Percentiles rank a stretch among this genome's conserved stretches.
phyloP scores from a whole-genome alignment of 148 eudicot species.

The Fagopyrum esculentum region DNA sequence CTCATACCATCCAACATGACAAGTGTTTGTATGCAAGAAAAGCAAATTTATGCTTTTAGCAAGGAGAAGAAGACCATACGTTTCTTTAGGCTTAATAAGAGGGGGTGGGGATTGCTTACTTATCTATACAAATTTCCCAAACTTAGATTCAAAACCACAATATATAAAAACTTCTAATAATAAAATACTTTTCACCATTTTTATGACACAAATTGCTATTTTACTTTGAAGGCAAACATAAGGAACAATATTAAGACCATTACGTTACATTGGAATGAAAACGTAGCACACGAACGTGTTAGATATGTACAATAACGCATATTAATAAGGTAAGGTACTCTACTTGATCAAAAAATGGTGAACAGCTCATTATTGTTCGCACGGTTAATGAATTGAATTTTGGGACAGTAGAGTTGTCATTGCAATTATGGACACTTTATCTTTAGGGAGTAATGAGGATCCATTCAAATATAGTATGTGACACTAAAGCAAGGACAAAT shows the following conservation, averaged over 20 bases:
- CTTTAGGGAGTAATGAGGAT: neutral
- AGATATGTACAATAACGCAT: neutral
- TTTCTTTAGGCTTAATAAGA: neutral
- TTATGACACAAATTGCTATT: too few species aligned
- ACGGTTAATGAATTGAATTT: neutral
- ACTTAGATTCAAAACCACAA: neutral
- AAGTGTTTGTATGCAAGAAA: neutral
- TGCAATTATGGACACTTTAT: conserved; percentile 1
- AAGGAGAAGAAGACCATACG: neutral
- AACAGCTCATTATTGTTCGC: neutral
- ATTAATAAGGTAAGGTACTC: neutral
- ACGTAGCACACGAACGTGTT: neutral
- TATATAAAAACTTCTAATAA: too few species aligned
- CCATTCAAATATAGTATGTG: neutral
- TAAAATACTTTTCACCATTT: neutral
- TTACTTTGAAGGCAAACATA: too few species aligned
- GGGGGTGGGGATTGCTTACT: neutral
- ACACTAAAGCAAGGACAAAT: neutral
- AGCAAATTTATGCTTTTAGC: neutral
- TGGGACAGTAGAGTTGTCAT: neutral
- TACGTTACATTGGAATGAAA: neutral
- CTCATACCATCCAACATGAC: too few species aligned
- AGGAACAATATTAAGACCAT: too few species aligned
- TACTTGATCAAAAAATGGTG: neutral
- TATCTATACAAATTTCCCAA: neutral